These are phyloP conservation scores for Aspergillus fumigatus DNA, from an alignment of 2,329 filamentous ascomycete species.

Conservation along the genomic window DNA sequence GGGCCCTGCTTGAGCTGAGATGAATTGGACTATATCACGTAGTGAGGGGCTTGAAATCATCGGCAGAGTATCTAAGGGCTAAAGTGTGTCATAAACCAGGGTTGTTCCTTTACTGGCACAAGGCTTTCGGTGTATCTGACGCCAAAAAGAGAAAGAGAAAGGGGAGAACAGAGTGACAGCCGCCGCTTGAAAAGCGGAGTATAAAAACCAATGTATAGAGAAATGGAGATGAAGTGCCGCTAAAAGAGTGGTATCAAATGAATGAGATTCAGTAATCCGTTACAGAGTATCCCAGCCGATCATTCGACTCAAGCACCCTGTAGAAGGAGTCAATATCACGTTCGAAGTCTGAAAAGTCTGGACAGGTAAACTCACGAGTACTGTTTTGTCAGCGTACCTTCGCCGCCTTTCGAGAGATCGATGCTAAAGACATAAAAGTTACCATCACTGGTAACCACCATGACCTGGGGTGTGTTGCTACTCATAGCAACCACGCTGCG, in stretches of 20 bases:
- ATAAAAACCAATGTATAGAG: background rate
- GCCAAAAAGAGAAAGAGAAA: background rate
- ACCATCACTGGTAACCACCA: constrained; percentile 96
- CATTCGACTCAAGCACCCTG: constrained; percentile 43
- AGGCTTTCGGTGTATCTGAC: background rate
- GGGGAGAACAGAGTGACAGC: background rate
- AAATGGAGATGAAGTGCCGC: background rate
- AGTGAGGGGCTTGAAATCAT: background rate
- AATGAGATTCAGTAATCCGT: constrained; percentile 31
- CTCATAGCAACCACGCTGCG: constrained; percentile 97
- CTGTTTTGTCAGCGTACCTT: constrained; percentile 85
- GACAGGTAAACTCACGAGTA: constrained; percentile 68
- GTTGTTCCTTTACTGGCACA: background rate
- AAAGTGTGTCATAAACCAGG: background rate
- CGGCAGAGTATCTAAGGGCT: background rate
- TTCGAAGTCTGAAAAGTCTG: background rate
- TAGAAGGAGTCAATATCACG: constrained; percentile 3
- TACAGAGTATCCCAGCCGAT: constrained; percentile 34
- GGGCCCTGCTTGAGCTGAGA: background rate
- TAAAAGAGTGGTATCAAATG: constrained; percentile 8
- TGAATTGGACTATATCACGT: background rate
- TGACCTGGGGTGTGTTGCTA: constrained; percentile 88
- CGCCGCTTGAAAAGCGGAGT: background rate
- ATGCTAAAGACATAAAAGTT: constrained; percentile 94
- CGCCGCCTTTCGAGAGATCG: constrained; percentile 88